These are phyloP conservation scores for Loxodes magnus DNA, from an alignment of 73 alveolate species.

Conservation along the genomic window DNA sequence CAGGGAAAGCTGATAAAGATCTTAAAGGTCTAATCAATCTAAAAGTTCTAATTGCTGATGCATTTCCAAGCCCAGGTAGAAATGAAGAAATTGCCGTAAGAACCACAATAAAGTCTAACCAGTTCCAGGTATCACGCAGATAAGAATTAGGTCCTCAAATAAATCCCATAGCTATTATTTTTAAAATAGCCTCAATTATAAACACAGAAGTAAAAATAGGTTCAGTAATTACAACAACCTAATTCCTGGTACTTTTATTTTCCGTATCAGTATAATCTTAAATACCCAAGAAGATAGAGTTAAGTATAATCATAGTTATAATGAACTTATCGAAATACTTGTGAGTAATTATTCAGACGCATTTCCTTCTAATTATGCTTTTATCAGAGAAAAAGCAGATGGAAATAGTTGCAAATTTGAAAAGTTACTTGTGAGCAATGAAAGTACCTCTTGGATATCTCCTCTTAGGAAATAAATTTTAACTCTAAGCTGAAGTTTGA, in stretches of 20 bases:
- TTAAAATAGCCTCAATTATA: constrained; percentile 4
- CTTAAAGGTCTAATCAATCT: too few relatives aligned
- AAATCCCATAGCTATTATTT: constrained; percentile 16
- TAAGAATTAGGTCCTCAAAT: not conserved
- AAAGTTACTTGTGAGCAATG: too few relatives aligned
- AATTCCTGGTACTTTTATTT: constrained; percentile 6
- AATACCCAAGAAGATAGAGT: constrained; percentile 21
- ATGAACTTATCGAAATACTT: constrained; percentile 12
- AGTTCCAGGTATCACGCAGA: too few relatives aligned
- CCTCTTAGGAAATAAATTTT: too few relatives aligned
- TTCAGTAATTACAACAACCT: constrained; percentile 9
- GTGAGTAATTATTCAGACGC: not conserved
- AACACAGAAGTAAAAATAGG: constrained; percentile 9
- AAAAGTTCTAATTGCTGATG: too few relatives aligned
- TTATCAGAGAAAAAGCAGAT: not conserved
- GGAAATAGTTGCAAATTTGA: not conserved
- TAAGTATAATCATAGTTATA: constrained; percentile 6
- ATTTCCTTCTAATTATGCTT: not conserved
- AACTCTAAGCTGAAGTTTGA: too few relatives aligned
- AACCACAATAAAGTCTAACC: too few relatives aligned
- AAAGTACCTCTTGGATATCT: too few relatives aligned
- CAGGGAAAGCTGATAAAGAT: too few relatives aligned
- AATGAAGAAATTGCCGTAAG: not conserved
- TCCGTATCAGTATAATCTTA: constrained; percentile 15
- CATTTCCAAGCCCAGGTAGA: not conserved